Evolutionary conservation across 2,329 filamentous ascomycete species (phyloP), one percentile per base, ranked within the genome.

Genomic region (Seiridium unicorne): DNA sequence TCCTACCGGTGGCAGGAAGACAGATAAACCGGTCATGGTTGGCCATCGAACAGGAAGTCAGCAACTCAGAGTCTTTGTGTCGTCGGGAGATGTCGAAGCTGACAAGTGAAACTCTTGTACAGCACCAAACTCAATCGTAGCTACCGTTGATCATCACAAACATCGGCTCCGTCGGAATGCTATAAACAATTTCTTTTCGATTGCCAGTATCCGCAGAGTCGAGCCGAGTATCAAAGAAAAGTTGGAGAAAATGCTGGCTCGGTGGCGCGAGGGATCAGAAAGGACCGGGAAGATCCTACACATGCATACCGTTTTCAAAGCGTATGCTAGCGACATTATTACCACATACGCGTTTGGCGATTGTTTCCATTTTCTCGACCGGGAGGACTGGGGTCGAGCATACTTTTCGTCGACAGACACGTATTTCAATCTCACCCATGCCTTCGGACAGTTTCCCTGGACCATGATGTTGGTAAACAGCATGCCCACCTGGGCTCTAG

Each of bases 101-200:
- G 18, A 26, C 18, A 26, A 26, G 2, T 26, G 18, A 26, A 26
- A 26, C 18, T 26, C 18, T 26, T 26, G 18, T 26, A 26, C 18
- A 46, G 44, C 44, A 4, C 44, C 44, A 5, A 18, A 11, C 48
- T 51, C 48, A 5, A 7, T 35, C 7, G 53, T 61, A 11, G 59
- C 32, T 38, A 48, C 48, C 3, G 57, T 49, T 2, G 61, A 62
- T n/a, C 60, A 63, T 18, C 34, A 58, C 5, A 8, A 57, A 13
- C 61, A 62, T 38, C 53, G 51, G 31, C 5, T 8, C 11, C 54
- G 58, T 3, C 58, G 61, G 6, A 35, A 31, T 31, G 18, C 48
- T 7, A 10, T 51, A 5, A 51, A 31, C 48, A 6, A 4, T 3
- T 51, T 51, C 48, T 51, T 51, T 31, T 51, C 48, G n/a, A 51